Percentiles rank a stretch among this genome's conserved stretches.
Conservation (phyloP, 2,329 filamentous ascomycete genomes). For the Fusarium lateritium region DNA sequence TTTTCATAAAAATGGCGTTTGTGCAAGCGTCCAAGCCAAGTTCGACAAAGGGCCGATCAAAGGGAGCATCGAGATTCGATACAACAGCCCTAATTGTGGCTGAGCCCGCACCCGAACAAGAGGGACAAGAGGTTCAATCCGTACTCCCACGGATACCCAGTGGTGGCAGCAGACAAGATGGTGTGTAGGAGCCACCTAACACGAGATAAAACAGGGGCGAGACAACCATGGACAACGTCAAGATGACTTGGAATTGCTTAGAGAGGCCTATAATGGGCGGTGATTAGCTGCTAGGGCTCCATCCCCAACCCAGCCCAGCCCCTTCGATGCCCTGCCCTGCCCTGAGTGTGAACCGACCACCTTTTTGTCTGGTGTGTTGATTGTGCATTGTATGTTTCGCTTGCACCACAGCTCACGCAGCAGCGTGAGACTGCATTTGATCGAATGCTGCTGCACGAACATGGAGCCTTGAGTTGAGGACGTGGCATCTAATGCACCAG, state of each 20-base stretch:
- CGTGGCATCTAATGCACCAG: slow-evolving; percentile 36
- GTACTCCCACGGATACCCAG: slow-evolving; percentile 15
- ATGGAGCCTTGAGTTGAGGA: slow-evolving; percentile 31
- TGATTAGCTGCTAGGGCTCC: slow-evolving; percentile 19
- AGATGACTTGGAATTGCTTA: slow-evolving; percentile 35
- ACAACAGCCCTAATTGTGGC: slow-evolving; percentile 34
- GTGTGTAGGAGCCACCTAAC: slow-evolving; percentile 53
- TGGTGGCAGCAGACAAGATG: slow-evolving; percentile 37
- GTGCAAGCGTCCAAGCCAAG: slow-evolving; percentile 17
- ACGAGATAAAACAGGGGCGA: slow-evolving; percentile 49
- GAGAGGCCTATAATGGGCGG: slow-evolving; percentile 5
- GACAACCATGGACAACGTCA: slow-evolving; percentile 30
- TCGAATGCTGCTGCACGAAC: slow-evolving; percentile 24
- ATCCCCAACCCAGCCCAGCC: slow-evolving; percentile 19
- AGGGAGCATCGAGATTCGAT: slow-evolving; percentile 38
- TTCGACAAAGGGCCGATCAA: slow-evolving; percentile 36
- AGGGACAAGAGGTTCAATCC: not conserved
- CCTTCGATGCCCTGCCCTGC: slow-evolving; percentile 3
- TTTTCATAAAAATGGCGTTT: slow-evolving; percentile 24
- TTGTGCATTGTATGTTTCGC: slow-evolving; percentile 3
- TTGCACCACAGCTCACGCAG: slow-evolving; percentile 14
- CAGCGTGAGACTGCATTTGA: slow-evolving; percentile 24
- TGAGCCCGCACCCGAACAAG: slow-evolving; percentile 26
- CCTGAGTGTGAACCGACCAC: slow-evolving; percentile 8
- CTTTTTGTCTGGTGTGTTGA: not conserved